phyloP scores from a whole-genome alignment of 352 stramenopile genomes.

The Peronosclerospora sorghi region DNA sequence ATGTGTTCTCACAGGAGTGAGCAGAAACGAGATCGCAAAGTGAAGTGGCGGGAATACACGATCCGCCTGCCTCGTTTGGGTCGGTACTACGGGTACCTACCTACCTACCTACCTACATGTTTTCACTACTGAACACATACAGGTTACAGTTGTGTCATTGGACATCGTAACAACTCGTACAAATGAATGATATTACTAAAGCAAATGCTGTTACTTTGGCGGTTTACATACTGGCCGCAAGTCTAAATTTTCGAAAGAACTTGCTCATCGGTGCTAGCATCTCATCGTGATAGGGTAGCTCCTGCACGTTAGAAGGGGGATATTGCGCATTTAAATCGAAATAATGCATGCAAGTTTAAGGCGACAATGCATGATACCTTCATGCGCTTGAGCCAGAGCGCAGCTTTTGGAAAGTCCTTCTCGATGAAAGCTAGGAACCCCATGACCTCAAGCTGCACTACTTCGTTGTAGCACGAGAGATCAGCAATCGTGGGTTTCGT shows the following conservation, averaged over 20 bases:
- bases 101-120: no score
- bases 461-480: constrained; percentile 72
- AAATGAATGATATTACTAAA: no score
- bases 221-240: constrained; percentile 34
- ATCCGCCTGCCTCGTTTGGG: no score
- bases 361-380: constrained; percentile 27
- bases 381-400: constrained; percentile 62
- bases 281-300: constrained; percentile 50
- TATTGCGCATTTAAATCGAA: neutral
- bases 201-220: no score
- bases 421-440: constrained; percentile 32
- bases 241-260: constrained; percentile 63
- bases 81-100: no score
- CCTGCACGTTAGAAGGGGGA: constrained; percentile 12
- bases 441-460: constrained; percentile 66
- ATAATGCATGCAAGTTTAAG: neutral
- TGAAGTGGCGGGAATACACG: no score
- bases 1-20: no score
- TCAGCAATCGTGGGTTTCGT: constrained; percentile 48
- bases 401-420: constrained; percentile 38
- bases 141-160: no score
- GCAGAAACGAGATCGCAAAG: no score
- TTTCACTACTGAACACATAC: no score
- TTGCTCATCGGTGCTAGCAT: constrained; percentile 52
- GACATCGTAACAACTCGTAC: no score